These are phyloP conservation scores for Clarireedia homoeocarpa DNA, from an alignment of 2,329 filamentous ascomycete genomes.

Conservation along the genomic window DNA sequence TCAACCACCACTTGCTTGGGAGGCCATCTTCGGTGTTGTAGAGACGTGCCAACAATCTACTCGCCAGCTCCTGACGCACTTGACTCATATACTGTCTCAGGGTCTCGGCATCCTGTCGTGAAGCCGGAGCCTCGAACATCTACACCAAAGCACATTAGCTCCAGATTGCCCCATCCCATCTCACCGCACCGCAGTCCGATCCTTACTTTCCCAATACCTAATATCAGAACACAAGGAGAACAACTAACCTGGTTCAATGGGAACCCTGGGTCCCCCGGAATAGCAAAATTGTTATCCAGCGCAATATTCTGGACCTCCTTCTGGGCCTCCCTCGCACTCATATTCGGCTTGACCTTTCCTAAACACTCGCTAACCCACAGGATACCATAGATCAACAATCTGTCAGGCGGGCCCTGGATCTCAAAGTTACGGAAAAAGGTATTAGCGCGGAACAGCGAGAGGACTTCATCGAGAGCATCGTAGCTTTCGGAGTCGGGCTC, in stretches of 20 bases:
- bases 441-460: slow-evolving; percentile 91
- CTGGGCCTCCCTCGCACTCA: slow-evolving; percentile 50
- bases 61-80: slow-evolving; percentile 84
- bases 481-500: slow-evolving; percentile 89
- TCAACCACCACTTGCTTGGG: slow-evolving; percentile 89
- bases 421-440: slow-evolving; percentile 99
- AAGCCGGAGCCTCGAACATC: slow-evolving; percentile 84
- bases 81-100: slow-evolving; percentile 86
- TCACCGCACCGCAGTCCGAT: neutral
- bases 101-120: slow-evolving; percentile 82
- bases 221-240: neutral
- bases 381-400: slow-evolving; percentile 93
- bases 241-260: slow-evolving; percentile 76
- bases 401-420: slow-evolving; percentile 91
- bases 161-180: neutral
- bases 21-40: slow-evolving; percentile 64
- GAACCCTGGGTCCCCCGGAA: slow-evolving; percentile 88
- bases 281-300: slow-evolving; percentile 87
- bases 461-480: slow-evolving; percentile 90
- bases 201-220: neutral
- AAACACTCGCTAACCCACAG: slow-evolving; percentile 89
- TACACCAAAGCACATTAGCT: slow-evolving; percentile 24
- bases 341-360: slow-evolving; percentile 72
- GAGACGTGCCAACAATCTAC: slow-evolving; percentile 73
- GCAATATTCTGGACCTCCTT: slow-evolving; percentile 84